Evolutionary conservation across 345 rosid genomes (phyloP).

Genomic region (Turritis glabra): DNA sequence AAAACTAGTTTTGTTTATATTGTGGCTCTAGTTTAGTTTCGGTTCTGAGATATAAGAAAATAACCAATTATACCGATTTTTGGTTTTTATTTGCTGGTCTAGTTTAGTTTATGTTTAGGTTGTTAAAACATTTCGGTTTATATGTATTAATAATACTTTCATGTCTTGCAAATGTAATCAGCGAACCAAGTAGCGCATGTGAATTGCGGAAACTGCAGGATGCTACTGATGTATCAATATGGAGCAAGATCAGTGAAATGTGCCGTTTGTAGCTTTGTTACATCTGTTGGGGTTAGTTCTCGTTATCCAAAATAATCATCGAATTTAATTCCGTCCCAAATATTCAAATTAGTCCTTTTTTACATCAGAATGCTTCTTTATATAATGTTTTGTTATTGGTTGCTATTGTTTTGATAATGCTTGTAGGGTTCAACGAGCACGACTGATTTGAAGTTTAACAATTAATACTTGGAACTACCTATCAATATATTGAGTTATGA

Average conservation of each 20-base stretch:
- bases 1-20: neutral
- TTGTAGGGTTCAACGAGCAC: constrained; percentile 83
- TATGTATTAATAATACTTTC: neutral
- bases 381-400: constrained; percentile 19
- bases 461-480: constrained; percentile 26
- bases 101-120: neutral
- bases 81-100: neutral
- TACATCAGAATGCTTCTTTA: neutral
- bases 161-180: constrained; percentile 38
- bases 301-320: too few relatives aligned
- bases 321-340: too few relatives aligned
- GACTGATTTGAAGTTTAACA: constrained; percentile 66
- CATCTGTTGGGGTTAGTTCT: constrained; percentile 78
- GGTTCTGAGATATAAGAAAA: neutral
- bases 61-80: neutral
- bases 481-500: constrained; percentile 2
- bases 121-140: neutral
- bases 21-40: neutral
- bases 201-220: constrained; percentile 90
- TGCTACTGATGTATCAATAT: constrained; percentile 93
- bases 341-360: too few relatives aligned
- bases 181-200: constrained; percentile 97
- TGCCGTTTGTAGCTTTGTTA: constrained; percentile 88
- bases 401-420: constrained; percentile 17
- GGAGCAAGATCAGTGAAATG: constrained; percentile 96